These are phyloP conservation scores for Lipomyces lipofer DNA, from an alignment of 805 yeast genomes.

Conservation along the genomic window DNA sequence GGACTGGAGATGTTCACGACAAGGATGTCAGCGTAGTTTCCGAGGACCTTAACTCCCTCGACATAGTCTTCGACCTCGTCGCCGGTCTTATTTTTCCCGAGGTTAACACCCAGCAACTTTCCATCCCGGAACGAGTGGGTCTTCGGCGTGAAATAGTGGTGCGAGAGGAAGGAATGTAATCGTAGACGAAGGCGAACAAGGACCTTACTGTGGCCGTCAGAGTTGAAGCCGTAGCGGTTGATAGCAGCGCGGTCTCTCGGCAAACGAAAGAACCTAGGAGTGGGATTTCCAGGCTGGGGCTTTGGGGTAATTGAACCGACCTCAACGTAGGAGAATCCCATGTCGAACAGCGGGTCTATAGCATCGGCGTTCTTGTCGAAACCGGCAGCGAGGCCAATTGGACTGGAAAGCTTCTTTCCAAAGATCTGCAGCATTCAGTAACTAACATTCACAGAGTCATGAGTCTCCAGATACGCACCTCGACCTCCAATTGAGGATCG, in stretches of 20 bases:
- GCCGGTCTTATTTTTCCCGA: constrained; percentile 91
- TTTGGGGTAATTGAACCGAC: constrained; percentile 90
- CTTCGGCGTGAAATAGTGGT: constrained; percentile 19
- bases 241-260: constrained; percentile 86
- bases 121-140: constrained; percentile 57
- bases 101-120: constrained; percentile 73
- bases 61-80: constrained; percentile 87
- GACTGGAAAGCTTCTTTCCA: constrained; percentile 64
- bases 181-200: constrained; percentile 67
- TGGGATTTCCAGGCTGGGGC: constrained; percentile 94
- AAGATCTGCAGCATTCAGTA: constrained; percentile 46
- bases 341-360: constrained; percentile 71
- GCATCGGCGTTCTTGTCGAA: constrained; percentile 93
- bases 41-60: constrained; percentile 78
- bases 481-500: constrained; percentile 55
- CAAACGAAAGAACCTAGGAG: constrained; percentile 85
- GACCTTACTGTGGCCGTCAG: constrained; percentile 80
- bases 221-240: constrained; percentile 93
- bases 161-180: constrained; percentile 39
- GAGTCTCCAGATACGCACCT: constrained; percentile 13
- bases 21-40: constrained; percentile 81
- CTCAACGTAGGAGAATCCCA: constrained; percentile 89
- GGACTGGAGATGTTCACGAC: constrained; percentile 94
- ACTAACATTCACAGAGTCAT: constrained; percentile 20
- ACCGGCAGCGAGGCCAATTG: constrained; percentile 95